Base-by-base conservation (phyloP, 805 yeast species). In the Kodamaea fukazawae region DNA sequence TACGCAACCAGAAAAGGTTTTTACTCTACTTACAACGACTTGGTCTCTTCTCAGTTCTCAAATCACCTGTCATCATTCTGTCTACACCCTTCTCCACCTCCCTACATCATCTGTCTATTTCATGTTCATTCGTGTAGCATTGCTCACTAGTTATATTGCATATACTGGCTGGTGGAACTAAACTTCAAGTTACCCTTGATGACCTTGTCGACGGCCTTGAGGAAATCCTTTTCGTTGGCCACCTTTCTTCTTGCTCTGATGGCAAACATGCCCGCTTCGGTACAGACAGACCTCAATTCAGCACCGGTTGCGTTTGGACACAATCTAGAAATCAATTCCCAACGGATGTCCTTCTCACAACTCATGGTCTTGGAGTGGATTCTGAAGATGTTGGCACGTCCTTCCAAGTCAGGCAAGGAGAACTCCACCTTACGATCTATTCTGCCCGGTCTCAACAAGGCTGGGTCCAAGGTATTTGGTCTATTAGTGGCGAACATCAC, bases 211-310 rank as follows among this genome's bases (percentile, higher is more conserved):
- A 93, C 99, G 25, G 99, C 96, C 53, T 91, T 89, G 55, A 93
- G 72, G 75, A 93, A 93, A 65, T 93, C 99, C 74, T 93, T 93
- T 63, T 93, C 99, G 18, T 95, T 84, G 28, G 99, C 98, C 31
- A 93, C 96, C 72, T 93, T 93, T 71, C 99, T 79, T 67, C 99
- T 81, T 13, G 98, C 96, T 56, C 99, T 81, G 41, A 93, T 93
- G 32, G 99, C 99, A 73, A 90, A 93, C 99, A 93, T 93, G 55
- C 99, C 99, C 3, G 99, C 99, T 65, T 93, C 99, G 1, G 99
- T 93, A 65, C 99, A 93, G 12, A 93, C 99, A 5, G 98, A 91
- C 61, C 99, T 83, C 54, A 93, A 75, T 70, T 93, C 99, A 3
- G 99, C 99, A 65, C 99, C 99, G 1, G 99, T 93, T 13, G 96